phyloP scores from a whole-genome alignment of 306 rosid species.

The Gillenia trifoliata region DNA sequence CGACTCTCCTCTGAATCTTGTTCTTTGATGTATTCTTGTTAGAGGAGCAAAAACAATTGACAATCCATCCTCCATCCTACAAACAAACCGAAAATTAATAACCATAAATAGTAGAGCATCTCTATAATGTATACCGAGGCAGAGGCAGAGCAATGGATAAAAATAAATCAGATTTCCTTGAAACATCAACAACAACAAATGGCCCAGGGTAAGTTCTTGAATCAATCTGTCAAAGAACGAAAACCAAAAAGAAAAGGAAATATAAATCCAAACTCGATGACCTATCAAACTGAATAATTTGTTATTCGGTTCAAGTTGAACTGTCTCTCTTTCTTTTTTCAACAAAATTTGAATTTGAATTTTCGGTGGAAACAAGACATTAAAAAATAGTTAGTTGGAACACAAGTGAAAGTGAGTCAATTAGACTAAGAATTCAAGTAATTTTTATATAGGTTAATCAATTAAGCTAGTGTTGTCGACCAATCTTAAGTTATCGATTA shows the following conservation, averaged over 20 bases:
- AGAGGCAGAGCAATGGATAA: slow-evolving; percentile 8
- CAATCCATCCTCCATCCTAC: slow-evolving; percentile 81
- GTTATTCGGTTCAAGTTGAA: not conserved
- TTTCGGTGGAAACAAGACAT: not conserved
- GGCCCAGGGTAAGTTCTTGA: slow-evolving; percentile 85
- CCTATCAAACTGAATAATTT: slow-evolving; percentile 1
- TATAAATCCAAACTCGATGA: slow-evolving; percentile 14
- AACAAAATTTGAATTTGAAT: not conserved
- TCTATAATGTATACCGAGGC: slow-evolving; percentile 8
- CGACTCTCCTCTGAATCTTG: no score
- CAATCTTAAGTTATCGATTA: no score
- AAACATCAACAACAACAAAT: slow-evolving; percentile 57
- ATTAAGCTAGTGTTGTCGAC: not conserved
- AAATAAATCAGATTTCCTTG: slow-evolving; percentile 73
- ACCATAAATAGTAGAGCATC: not conserved
- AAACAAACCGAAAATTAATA: slow-evolving; percentile 10
- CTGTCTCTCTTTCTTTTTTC: not conserved
- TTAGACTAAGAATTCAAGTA: not conserved
- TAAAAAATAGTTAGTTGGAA: not conserved
- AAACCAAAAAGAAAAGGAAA: slow-evolving; percentile 7
- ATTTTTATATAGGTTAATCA: not conserved
- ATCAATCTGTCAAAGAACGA: slow-evolving; percentile 51
- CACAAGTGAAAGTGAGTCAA: not conserved
- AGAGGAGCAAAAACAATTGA: slow-evolving; percentile 64
- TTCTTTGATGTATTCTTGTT: slow-evolving; percentile 61